Base-by-base conservation (phyloP, 805 yeast species). In the Huiozyma sinensis region DNA sequence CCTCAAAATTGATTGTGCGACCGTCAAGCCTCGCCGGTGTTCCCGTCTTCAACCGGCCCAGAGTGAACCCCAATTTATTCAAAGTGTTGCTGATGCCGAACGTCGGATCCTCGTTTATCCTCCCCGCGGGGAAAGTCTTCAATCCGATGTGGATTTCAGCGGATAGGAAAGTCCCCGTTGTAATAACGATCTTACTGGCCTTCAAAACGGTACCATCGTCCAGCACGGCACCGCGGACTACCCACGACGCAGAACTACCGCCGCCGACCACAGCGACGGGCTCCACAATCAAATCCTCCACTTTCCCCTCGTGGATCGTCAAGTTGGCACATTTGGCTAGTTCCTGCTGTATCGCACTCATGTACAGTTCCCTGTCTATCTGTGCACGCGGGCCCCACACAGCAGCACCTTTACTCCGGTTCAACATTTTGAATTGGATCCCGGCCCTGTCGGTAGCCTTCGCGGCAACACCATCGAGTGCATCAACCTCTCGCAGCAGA, bases 311-410 rank as follows among this genome's bases (percentile, higher is more conserved):
- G 43, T 75, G 41, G 42, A 79, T 48, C 4, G 45, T 44, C 10
- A 88, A 73, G 7, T 67, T 63, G 47, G 88, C 68, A 58, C 81
- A 81, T 48, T 65, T 60, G 36, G 64, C 58, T 24, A 92, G 68
- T 12, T 35, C 38, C 45, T 70, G 79, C 57, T 85, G 95, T 97
- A 92, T 88, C 55, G 84, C 88, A 11, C 60, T 56, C 53, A 82
- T 66, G 60, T 92, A 92, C 1, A 90, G 71, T 38, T 76, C 68
- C 50, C 99, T 69, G 62, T 92, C 98, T 30, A 92, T 90, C 65
- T 92, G 98, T 1, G 96, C 96, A 47, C 99, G 67, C 6, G 96
- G 97, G 0, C 98, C 97, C 86, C 97, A 95, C 1, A 90, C 97
- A 0, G 98, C 98, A n/a, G 67, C 62, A 2, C 98, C 98, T 50